Evolutionary conservation across 2,329 filamentous ascomycete species (phyloP), one percentile per base, ranked within the genome.

Genomic region (Fusarium tricinctum): DNA sequence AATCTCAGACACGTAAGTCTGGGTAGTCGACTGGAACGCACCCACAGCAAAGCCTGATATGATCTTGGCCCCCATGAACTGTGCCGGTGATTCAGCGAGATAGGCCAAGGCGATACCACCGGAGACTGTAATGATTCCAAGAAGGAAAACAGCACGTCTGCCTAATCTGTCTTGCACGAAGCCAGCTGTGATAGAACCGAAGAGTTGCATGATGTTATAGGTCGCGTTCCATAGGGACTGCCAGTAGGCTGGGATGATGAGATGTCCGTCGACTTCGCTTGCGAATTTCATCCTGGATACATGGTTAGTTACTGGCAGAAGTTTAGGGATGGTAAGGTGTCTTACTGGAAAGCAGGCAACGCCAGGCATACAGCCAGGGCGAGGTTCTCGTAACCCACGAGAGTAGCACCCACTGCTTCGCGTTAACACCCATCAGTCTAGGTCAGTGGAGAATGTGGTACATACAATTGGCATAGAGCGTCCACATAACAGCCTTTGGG

Each of bases 61-160:
- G 20, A 62, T 62, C 39, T 62, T 62, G 9, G 58, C 58, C 0
- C 58, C 58, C 58, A 60, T 62, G 9, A 62, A 62, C 33, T 62
- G 58, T 6, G 58, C 55, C 4, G 58, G 46, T 20, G 58, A 60
- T 7, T 62, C 56, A 6, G 56, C 56, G 0, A 59, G 14, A n/a
- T 57, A 59, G 0, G 56, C 56, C 7, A 59, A 6, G 15, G 56
- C 9, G 7, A 59, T 43, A 2, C 56, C 56, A 3, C 42, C 33
- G n/a, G 51, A 59, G 4, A 59, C 56, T 19, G 46, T 57, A 3
- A 59, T 42, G 4, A 59, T 28, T 12, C 56, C 56, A 1, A 20
- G 22, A 14, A 59, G 26, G n/a, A 59, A 59, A 0, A 59, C 56
- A 8, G 8, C 12, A 3, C 51, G 33, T 42, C 51, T 33, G 2